A percentile compares a stretch with the other conserved stretches of the same genome.
Conservation (phyloP, 495 filamentous ascomycete genomes). For the Podospora fimiseda region DNA sequence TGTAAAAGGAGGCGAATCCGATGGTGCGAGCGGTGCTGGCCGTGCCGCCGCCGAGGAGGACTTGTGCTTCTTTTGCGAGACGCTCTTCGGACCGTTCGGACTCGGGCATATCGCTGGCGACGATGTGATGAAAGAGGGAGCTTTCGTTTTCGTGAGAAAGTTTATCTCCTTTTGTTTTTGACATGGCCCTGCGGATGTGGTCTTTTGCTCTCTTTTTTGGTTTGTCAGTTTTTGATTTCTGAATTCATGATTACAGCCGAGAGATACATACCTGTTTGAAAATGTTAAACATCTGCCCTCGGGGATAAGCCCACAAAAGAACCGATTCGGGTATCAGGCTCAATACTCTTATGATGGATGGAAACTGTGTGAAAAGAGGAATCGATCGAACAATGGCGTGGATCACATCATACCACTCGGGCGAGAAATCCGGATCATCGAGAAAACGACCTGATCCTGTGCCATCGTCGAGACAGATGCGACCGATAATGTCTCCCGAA, state of each 20-base stretch:
- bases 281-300: conserved; percentile 12
- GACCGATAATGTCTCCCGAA: conserved; percentile 4
- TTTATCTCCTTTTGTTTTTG: background rate
- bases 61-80: conserved; percentile 22
- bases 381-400: conserved; percentile 7
- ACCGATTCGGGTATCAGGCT: background rate
- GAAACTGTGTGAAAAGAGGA: conserved; percentile 18
- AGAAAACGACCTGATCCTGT: conserved; percentile 6
- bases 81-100: conserved; percentile 24
- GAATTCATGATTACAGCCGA: background rate
- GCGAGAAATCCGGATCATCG: conserved; percentile 5
- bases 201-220: conserved; percentile 2
- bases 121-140: conserved; percentile 24
- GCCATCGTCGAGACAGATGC: conserved; percentile 6
- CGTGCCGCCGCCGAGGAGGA: conserved; percentile 24
- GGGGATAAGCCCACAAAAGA: conserved; percentile 15
- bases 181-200: conserved; percentile 5
- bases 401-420: conserved; percentile 14
- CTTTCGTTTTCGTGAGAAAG: background rate
- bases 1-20: conserved; percentile 23
- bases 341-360: conserved; percentile 13
- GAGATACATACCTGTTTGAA: conserved; percentile 8
- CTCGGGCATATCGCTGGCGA: conserved; percentile 24
- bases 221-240: too few species aligned
- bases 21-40: conserved; percentile 24